Evolutionary conservation across 345 rosid species (phyloP), one percentile per base, ranked within the genome.

Genomic region (Bretschneidera sinensis): DNA sequence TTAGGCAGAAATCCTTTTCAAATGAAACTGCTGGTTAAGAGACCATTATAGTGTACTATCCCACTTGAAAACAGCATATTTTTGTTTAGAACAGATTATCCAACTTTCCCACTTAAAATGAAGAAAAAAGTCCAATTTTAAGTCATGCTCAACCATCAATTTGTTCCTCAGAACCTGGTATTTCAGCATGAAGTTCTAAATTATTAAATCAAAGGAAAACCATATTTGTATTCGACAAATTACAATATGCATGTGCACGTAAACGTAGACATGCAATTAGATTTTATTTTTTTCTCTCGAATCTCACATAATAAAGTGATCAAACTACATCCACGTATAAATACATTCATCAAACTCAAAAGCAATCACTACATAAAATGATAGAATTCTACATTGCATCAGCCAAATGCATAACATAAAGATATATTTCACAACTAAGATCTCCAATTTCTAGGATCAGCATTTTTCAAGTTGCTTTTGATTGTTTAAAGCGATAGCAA

Each of bases 281-380:
- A 50, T 59, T 61, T 35, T 18, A 47, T 63, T 70, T 22, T 34
- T 45, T 23, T n/a, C 15, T 17, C 22, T 43, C 18, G 17, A 48
- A 64, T 10, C 18, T 15, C 17, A 11, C 21, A 34, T 60, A 33
- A 28, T 55, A n/a, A 51, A 52, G 14, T 39, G 16, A 9, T 39
- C 21, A 55, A 19, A 24, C 62, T 48, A 43, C 50, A 39, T 54
- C 43, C 34, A 59, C 54, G 16, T 54, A 39, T 43, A 22, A 58
- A 47, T 53, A 51, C 52, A 59, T 43, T 53, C 43, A 53, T 17
- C 19, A 39, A 7, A 13, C 25, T 4, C 17, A 16, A 34, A 53
- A 19, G 22, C 17, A 17, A 54, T 16, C 1, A 55, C 17, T 21
- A 54, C 28, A 48, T 28, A 33, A 71, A 54, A 20, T 31, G 24